Conservation (phyloP, 2,329 filamentous ascomycete genomes). For the Xylaria sp. region DNA sequence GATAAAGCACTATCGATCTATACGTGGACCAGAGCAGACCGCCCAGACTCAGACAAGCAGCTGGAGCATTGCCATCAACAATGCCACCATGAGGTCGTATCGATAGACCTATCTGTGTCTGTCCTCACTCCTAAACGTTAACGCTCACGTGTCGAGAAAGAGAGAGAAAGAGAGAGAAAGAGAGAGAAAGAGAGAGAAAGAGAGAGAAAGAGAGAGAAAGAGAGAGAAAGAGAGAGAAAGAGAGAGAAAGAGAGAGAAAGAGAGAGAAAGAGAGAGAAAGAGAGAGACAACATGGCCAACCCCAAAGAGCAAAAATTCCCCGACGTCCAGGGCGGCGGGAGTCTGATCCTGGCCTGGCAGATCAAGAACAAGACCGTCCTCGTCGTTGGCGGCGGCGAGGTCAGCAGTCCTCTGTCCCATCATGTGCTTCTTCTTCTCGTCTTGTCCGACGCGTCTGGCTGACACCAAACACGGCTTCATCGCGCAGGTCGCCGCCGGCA, state of each 20-base stretch:
- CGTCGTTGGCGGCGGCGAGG: slow-evolving; percentile 96
- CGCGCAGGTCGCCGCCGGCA: slow-evolving; percentile 86
- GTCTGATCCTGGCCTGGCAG: slow-evolving; percentile 95
- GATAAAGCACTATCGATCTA: slow-evolving; percentile 10
- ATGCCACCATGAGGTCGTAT: slow-evolving; percentile 23
- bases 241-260: too few species aligned
- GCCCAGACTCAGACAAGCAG: neutral
- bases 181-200: neutral
- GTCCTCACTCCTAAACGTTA: neutral
- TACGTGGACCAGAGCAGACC: neutral
- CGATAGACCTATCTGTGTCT: neutral
- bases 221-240: neutral
- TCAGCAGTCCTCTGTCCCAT: slow-evolving; percentile 56
- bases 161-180: too few species aligned
- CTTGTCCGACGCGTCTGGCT: neutral
- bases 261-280: too few species aligned
- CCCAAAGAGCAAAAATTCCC: slow-evolving; percentile 66
- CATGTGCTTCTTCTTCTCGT: neutral
- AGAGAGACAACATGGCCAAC: slow-evolving; percentile 26
- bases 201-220: too few species aligned
- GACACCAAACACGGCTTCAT: neutral
- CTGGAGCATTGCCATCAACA: slow-evolving; percentile 12
- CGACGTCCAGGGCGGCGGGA: slow-evolving; percentile 87
- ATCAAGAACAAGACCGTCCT: slow-evolving; percentile 87
- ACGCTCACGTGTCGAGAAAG: neutral